Base-by-base conservation (phyloP, 106 monocot genomes). In the Platanthera zijinensis region DNA sequence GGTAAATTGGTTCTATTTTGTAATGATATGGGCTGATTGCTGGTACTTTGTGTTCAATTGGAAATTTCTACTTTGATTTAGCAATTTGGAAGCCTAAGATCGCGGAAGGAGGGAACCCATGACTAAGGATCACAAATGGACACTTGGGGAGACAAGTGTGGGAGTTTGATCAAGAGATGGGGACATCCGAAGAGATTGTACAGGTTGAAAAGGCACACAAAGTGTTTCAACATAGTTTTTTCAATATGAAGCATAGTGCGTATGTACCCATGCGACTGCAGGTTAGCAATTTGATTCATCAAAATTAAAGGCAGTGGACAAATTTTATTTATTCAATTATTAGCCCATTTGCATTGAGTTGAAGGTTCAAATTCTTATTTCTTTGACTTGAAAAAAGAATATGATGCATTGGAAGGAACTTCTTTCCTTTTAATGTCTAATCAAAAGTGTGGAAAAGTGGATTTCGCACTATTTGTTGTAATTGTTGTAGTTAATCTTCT, bases 251-350 rank as follows among this genome's bases (percentile, higher is more conserved):
- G 85, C 89, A 95, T 61, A 89, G 91, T 71, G 66, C 91, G 10
- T 91, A 95, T 76, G 80, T 87, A 45, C 89, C 87, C 76, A 95
- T 95, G 94, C 84, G 90, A 10, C 9, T 94, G 50, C 94, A 94
- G 92, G 95, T 89, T 72, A 51, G 51, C 3, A 51, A 50, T 72
- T 72, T 70, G 70, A 18, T 46, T 48, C 48, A 6, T 69, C 45
- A 47, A 15, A 69, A 47, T 4, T 3, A 12, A 7, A 17, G 57
- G 1, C 30, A 9, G 22, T 22, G 6, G 3, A 5, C 32, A 1
- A 30, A 10, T 66, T 66, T 66, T 32, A 6, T 5, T 28, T 66
- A n/a, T 64, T 64, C 64, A 11, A 11, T 11, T 66, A 11, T 66
- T 30, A 3, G 66, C 18, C 5, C 62, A 32, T 66, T 30, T 5